Percentiles rank a stretch among this genome's conserved stretches.
Conservation (phyloP, 805 yeast species). For the Pichia nanzhaoensis region DNA sequence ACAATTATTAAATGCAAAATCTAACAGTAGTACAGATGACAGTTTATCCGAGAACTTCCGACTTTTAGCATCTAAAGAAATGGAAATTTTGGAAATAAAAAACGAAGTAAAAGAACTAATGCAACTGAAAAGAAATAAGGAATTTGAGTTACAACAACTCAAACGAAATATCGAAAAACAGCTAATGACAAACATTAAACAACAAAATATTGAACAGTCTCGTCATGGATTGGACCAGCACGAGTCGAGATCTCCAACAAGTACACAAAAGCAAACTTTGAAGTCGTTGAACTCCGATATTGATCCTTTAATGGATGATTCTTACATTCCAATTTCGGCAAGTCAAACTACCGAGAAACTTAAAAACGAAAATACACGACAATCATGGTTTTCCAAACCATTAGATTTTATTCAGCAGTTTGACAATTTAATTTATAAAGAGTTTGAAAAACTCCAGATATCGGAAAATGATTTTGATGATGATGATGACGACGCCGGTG, state of each 20-base stretch:
- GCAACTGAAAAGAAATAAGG: constrained; percentile 35
- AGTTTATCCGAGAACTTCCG: constrained; percentile 48
- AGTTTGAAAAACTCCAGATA: constrained; percentile 48
- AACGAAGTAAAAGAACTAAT: constrained; percentile 43
- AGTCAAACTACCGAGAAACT: neutral
- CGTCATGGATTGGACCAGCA: constrained; percentile 7
- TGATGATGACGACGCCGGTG: constrained; percentile 20
- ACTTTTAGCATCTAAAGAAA: constrained; percentile 60
- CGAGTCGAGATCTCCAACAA: constrained; percentile 19
- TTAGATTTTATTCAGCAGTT: constrained; percentile 57
- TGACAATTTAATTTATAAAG: constrained; percentile 59
- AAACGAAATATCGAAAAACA: constrained; percentile 42
- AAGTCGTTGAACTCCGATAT: constrained; percentile 13
- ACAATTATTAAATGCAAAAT: constrained; percentile 3
- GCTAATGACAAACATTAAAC: constrained; percentile 35
- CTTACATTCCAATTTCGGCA: constrained; percentile 12
- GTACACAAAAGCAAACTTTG: constrained; percentile 13
- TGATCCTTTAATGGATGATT: constrained; percentile 21
- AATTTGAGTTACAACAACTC: constrained; percentile 44
- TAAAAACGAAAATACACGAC: neutral
- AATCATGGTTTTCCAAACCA: constrained; percentile 41
- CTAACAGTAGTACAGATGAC: constrained; percentile 20
- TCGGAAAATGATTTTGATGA: too few relatives aligned
- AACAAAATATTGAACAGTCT: constrained; percentile 5
- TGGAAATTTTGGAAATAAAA: constrained; percentile 58